phyloP scores from a whole-genome alignment of 1,284 basidiomycete species.

The Trichosporon asahii region DNA sequence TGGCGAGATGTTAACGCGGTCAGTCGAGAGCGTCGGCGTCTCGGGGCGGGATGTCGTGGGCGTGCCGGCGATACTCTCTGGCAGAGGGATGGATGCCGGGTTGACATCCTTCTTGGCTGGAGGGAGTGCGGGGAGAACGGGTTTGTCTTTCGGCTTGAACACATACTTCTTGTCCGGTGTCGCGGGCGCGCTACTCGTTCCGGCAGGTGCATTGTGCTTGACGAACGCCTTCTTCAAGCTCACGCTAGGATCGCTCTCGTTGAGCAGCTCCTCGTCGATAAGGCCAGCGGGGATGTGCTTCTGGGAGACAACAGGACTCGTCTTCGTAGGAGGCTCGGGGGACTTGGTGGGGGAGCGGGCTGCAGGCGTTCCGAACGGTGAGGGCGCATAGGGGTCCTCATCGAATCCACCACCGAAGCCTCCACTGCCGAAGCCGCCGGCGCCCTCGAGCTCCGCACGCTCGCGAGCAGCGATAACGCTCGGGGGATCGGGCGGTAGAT shows the following conservation, averaged over 20 bases:
- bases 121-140: conserved; percentile 2
- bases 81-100: conserved; percentile 35
- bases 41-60: conserved; percentile 31
- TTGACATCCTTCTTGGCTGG: conserved; percentile 16
- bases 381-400: conserved; percentile 12
- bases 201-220: conserved; percentile 25
- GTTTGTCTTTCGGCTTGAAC: conserved; percentile 32
- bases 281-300: conserved; percentile 25
- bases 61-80: conserved; percentile 31
- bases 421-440: conserved; percentile 1
- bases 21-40: conserved; percentile 28
- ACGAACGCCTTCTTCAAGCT: conserved; percentile 48
- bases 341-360: conserved; percentile 7
- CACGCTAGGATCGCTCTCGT: conserved; percentile 41
- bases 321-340: background rate
- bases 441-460: conserved; percentile 24
- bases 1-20: conserved; percentile 46
- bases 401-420: background rate
- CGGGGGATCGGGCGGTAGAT: conserved; percentile 36
- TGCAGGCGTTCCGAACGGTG: background rate
- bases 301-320: conserved; percentile 8
- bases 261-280: conserved; percentile 47
- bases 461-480: conserved; percentile 46
- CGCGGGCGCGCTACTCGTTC: background rate
- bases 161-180: conserved; percentile 31